These are phyloP conservation scores for Cystobasidium slooffiae DNA, from an alignment of 1,284 basidiomycete genomes.

Conservation along the genomic window DNA sequence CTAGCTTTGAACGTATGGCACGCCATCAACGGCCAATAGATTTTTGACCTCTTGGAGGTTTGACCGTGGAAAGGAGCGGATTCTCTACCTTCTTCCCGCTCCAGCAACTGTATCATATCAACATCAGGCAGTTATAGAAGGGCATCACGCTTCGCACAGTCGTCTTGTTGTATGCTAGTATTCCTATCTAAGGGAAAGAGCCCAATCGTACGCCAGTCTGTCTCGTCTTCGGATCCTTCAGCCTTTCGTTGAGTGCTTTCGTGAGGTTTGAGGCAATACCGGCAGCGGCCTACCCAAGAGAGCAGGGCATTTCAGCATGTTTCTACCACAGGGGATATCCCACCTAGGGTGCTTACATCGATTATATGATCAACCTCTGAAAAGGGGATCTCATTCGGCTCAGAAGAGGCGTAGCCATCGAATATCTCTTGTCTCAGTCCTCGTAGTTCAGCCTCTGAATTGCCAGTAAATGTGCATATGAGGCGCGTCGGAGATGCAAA, in stretches of 20 bases:
- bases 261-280: conserved; percentile 16
- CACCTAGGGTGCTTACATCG: conserved; percentile 24
- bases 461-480: conserved; percentile 8
- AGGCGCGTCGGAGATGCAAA: conserved; percentile 21
- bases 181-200: conserved; percentile 12
- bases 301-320: neutral
- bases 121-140: neutral
- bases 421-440: conserved; percentile 31
- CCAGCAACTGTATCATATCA: neutral
- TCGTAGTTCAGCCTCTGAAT: neutral
- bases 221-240: conserved; percentile 25
- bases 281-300: conserved; percentile 8
- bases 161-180: neutral
- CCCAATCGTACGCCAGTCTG: conserved; percentile 27
- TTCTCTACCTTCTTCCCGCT: neutral
- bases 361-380: conserved; percentile 8
- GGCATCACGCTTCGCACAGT: neutral
- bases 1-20: conserved; percentile 32
- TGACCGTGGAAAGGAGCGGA: neutral
- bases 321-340: neutral
- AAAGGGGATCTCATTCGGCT: conserved; percentile 26
- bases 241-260: conserved; percentile 1
- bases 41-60: neutral
- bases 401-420: conserved; percentile 17
- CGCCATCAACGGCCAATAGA: conserved; percentile 7